Conservation (phyloP, 75 land plant genomes). For the Sequoia sempervirens region DNA sequence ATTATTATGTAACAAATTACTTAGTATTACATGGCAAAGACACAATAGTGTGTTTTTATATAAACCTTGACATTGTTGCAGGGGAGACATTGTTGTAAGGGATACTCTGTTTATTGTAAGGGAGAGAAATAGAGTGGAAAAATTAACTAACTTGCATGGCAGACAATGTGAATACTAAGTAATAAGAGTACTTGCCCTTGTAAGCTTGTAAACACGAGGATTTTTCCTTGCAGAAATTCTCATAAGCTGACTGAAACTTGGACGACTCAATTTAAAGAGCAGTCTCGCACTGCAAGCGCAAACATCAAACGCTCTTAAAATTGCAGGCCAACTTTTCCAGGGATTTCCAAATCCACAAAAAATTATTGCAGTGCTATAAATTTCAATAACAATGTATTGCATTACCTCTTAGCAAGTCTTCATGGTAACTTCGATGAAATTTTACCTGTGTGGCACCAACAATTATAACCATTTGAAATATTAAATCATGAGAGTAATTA, state of each 20-base stretch:
- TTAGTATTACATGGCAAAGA: too few species aligned
- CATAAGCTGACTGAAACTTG: constrained; percentile 52
- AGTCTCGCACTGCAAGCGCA: constrained; percentile 49
- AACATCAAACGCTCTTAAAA: not conserved
- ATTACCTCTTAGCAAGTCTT: constrained; percentile 68
- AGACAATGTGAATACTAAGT: too few species aligned
- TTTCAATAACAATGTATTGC: not conserved
- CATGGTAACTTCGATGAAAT: constrained; percentile 36
- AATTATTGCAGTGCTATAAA: not conserved
- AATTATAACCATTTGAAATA: too few species aligned
- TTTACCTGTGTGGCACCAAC: constrained; percentile 37
- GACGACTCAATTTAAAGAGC: constrained; percentile 50
- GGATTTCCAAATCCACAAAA: too few species aligned
- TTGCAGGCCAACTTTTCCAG: not conserved
- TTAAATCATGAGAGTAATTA: too few species aligned
- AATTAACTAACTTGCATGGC: too few species aligned
- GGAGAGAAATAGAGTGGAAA: too few species aligned
- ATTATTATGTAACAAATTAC: too few species aligned
- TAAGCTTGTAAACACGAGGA: constrained; percentile 35
- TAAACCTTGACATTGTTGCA: too few species aligned
- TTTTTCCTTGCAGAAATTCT: constrained; percentile 64
- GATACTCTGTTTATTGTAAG: too few species aligned
- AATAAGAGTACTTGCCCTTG: constrained; percentile 25
- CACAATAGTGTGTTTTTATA: too few species aligned
- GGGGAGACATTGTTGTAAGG: too few species aligned